A percentile compares a stretch with the other conserved stretches of the same genome.
phyloP scores from a whole-genome alignment of 2,329 filamentous ascomycete species.

The Colletotrichum caudatum region DNA sequence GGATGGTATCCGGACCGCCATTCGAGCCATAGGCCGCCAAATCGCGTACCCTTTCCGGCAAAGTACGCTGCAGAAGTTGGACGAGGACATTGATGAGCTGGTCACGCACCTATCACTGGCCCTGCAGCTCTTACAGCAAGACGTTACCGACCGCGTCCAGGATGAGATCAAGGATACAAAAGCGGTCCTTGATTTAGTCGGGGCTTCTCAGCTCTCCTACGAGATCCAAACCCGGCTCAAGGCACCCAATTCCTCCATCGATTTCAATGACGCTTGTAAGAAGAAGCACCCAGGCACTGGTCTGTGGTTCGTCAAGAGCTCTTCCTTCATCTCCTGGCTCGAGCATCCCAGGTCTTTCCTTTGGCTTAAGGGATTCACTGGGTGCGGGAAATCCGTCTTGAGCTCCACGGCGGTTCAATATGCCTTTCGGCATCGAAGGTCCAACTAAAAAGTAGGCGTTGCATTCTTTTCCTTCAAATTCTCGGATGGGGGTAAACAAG shows the following conservation, averaged over 20 bases:
- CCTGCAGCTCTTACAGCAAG: slow-evolving; percentile 50
- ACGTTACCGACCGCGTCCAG: slow-evolving; percentile 44
- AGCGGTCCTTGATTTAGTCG: slow-evolving; percentile 45
- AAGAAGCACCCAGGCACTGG: slow-evolving; percentile 51
- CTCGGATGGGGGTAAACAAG: slow-evolving; percentile 51
- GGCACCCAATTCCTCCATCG: slow-evolving; percentile 51
- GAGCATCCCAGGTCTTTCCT: slow-evolving; percentile 48
- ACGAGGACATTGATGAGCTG: slow-evolving; percentile 52
- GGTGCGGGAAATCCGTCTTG: slow-evolving; percentile 56
- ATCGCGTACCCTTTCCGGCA: slow-evolving; percentile 50
- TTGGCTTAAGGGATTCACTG: slow-evolving; percentile 55
- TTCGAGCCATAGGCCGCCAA: slow-evolving; percentile 39
- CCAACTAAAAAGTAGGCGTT: slow-evolving; percentile 46
- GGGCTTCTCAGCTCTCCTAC: slow-evolving; percentile 46
- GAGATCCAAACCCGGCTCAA: slow-evolving; percentile 50
- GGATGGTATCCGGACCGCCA: slow-evolving; percentile 13
- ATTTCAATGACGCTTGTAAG: slow-evolving; percentile 49
- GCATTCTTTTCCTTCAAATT: slow-evolving; percentile 58
- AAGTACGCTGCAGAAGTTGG: slow-evolving; percentile 54
- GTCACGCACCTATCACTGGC: slow-evolving; percentile 48
- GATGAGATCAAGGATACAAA: slow-evolving; percentile 47
- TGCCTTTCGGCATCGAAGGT: slow-evolving; percentile 42
- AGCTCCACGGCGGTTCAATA: slow-evolving; percentile 53
- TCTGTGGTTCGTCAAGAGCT: slow-evolving; percentile 49
- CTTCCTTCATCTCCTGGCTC: slow-evolving; percentile 48